Evolutionary conservation across 129 eudicot species (phyloP).

Genomic region (Calendula officinalis): DNA sequence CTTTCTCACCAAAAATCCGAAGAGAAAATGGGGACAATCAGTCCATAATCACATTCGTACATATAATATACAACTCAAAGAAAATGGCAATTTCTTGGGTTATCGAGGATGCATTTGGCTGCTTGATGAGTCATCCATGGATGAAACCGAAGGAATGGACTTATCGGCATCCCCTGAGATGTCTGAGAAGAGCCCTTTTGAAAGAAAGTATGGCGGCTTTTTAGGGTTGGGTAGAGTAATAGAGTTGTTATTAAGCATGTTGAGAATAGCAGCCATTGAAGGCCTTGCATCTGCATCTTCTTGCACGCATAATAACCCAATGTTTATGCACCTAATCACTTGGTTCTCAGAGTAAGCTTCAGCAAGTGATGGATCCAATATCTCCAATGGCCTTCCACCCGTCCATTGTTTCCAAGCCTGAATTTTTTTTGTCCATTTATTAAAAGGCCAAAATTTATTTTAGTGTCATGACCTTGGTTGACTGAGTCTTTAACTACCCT

Average conservation of each 20-base stretch:
- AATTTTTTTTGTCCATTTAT: neutral
- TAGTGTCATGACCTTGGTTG: too few species aligned
- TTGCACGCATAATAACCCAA: conserved; percentile 54
- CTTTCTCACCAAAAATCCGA: neutral
- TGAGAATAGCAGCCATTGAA: conserved; percentile 33
- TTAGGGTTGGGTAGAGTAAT: conserved; percentile 26
- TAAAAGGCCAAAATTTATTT: too few species aligned
- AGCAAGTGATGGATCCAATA: conserved; percentile 38
- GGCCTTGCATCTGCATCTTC: conserved; percentile 50
- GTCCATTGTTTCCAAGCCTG: conserved; percentile 58
- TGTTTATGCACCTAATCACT: conserved; percentile 38
- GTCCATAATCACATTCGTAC: neutral
- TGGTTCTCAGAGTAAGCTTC: conserved; percentile 21
- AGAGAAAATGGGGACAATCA: neutral
- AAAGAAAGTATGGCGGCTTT: conserved; percentile 32
- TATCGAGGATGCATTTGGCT: conserved; percentile 37
- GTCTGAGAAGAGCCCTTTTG: conserved; percentile 22
- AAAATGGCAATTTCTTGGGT: neutral
- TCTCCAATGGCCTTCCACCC: conserved; percentile 21
- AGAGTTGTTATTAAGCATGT: conserved; percentile 27
- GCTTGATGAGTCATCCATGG: conserved; percentile 26
- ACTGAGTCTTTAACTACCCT: too few species aligned
- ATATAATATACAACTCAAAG: neutral
- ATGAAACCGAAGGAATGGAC: conserved; percentile 21
- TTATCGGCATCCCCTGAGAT: conserved; percentile 25